These are phyloP conservation scores for Metschnikowia picachoensis DNA, from an alignment of 805 yeast genomes.

Conservation along the genomic window DNA sequence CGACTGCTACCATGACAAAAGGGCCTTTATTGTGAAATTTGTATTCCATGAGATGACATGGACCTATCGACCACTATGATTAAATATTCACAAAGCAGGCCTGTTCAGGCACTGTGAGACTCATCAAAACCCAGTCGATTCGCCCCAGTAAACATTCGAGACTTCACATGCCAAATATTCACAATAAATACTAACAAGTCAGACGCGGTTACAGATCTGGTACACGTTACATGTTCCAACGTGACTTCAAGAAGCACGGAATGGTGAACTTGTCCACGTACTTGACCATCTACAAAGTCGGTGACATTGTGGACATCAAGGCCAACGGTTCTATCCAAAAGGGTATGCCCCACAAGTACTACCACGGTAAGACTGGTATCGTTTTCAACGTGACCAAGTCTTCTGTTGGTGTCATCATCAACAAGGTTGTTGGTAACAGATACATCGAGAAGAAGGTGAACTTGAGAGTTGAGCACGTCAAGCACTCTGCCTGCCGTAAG, in stretches of 20 bases:
- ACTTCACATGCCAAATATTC: background rate
- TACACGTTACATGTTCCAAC: conserved; percentile 99
- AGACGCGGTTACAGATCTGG: conserved; percentile 99
- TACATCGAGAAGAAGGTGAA: conserved; percentile 98
- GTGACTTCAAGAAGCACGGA: conserved; percentile 99
- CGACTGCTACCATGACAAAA: no score
- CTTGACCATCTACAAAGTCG: conserved; percentile 97
- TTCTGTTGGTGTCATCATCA: conserved; percentile 95
- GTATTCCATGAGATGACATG: no score
- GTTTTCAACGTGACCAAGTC: conserved; percentile 98
- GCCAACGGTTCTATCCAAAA: conserved; percentile 99
- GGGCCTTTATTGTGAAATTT: no score
- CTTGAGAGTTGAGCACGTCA: conserved; percentile 97
- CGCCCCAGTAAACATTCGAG: no score
- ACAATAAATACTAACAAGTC: conserved; percentile 22
- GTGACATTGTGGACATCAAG: conserved; percentile 99
- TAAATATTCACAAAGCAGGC: background rate
- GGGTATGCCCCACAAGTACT: conserved; percentile 99
- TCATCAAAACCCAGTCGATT: no score
- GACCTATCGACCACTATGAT: no score
- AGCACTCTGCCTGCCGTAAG: conserved; percentile 99
- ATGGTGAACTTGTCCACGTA: conserved; percentile 90
- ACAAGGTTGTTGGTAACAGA: conserved; percentile 99
- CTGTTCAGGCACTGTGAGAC: no score
- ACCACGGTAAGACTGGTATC: conserved; percentile 99